These are phyloP conservation scores for Raphanus hybrid DNA, from an alignment of 441 rosid species.

Conservation along the genomic window DNA sequence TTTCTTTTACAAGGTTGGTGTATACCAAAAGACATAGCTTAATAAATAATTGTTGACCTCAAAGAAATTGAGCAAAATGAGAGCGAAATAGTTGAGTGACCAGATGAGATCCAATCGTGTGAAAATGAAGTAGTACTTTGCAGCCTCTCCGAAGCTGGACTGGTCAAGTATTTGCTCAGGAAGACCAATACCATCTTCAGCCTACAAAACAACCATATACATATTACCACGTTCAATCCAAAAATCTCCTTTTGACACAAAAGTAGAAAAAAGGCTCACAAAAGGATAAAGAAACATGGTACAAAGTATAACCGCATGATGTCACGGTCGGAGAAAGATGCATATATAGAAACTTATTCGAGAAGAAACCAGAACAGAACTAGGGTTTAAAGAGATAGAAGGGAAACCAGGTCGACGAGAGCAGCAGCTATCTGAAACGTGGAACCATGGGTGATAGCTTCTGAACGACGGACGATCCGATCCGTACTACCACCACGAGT, in stretches of 20 bases:
- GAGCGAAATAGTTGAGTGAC: conserved; percentile 89
- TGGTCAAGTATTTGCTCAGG: conserved; percentile 91
- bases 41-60: conserved; percentile 61
- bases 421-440: conserved; percentile 91
- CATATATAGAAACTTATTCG: background rate
- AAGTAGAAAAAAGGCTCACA: background rate
- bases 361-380: background rate
- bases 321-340: conserved; percentile 2
- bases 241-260: background rate
- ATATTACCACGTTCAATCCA: conserved; percentile 9
- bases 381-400: conserved; percentile 17
- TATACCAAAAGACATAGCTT: background rate
- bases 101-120: conserved; percentile 68
- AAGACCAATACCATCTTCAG: conserved; percentile 93
- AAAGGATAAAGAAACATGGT: conserved; percentile 18
- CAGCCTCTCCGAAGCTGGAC: conserved; percentile 64
- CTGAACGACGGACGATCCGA: conserved; percentile 60
- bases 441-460: conserved; percentile 83
- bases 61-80: conserved; percentile 74
- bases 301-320: background rate
- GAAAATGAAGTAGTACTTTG: conserved; percentile 70
- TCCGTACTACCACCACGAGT: conserved; percentile 48
- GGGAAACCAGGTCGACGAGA: conserved; percentile 87
- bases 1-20: background rate
- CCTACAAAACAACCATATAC: conserved; percentile 55